phyloP scores from a whole-genome alignment of 768 basidiomycete species.

The Pleurotus eryngii region DNA sequence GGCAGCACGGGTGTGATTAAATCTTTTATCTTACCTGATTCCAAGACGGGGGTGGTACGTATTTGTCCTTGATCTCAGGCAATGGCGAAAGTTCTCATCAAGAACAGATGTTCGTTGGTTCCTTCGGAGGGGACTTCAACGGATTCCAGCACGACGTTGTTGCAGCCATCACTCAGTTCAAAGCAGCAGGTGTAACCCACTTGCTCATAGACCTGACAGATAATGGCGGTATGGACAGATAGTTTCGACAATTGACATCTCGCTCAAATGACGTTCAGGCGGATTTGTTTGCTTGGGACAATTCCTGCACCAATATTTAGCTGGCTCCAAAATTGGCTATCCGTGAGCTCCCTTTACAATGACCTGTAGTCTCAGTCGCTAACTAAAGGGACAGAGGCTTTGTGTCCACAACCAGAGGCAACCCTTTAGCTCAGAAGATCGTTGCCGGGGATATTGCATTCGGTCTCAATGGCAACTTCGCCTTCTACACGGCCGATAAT shows the following conservation, averaged over 20 bases:
- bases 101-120: slow-evolving; percentile 56
- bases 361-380: neutral
- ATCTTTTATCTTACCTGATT: slow-evolving; percentile 52
- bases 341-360: slow-evolving; percentile 36
- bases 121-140: slow-evolving; percentile 48
- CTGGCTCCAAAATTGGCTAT: slow-evolving; percentile 45
- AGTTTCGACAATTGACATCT: neutral
- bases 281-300: slow-evolving; percentile 62
- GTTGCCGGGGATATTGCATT: slow-evolving; percentile 47
- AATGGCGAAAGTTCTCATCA: neutral
- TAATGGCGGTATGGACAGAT: slow-evolving; percentile 48
- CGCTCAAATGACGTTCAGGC: slow-evolving; percentile 28
- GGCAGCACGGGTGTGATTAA: slow-evolving; percentile 53
- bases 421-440: slow-evolving; percentile 57
- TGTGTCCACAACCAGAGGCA: slow-evolving; percentile 50
- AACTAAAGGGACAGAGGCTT: slow-evolving; percentile 42
- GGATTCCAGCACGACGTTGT: slow-evolving; percentile 51
- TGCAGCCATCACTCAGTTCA: slow-evolving; percentile 41
- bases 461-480: slow-evolving; percentile 29
- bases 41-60: slow-evolving; percentile 57
- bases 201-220: slow-evolving; percentile 58
- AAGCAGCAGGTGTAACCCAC: slow-evolving; percentile 43
- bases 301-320: slow-evolving; percentile 56
- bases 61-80: neutral
- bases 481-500: slow-evolving; percentile 50